phyloP scores from a whole-genome alignment of 148 eudicot genomes.

The Linanthus parryae region DNA sequence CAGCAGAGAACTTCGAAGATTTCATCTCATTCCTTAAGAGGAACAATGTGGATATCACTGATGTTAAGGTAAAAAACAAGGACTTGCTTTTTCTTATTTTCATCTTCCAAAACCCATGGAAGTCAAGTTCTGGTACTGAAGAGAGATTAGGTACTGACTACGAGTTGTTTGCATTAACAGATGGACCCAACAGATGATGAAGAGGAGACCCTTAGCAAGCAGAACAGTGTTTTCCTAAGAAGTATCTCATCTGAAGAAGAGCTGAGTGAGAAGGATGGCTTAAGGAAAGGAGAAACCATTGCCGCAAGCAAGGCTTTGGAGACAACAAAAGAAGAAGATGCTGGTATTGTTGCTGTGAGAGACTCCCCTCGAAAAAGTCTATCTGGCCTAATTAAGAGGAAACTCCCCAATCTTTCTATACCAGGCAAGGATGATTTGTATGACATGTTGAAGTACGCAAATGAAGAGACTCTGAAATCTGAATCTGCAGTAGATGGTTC shows the following conservation, averaged over 20 bases:
- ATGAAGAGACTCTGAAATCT: constrained; percentile 13
- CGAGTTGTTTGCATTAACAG: constrained; percentile 26
- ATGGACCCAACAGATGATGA: constrained; percentile 76
- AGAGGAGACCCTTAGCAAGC: constrained; percentile 35
- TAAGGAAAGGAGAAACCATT: constrained; percentile 22
- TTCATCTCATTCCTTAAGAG: constrained; percentile 65
- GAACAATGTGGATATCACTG: constrained; percentile 67
- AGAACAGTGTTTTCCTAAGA: constrained; percentile 44
- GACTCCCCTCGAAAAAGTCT: constrained; percentile 19
- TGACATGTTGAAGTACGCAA: constrained; percentile 30
- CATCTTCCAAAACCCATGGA: background rate
- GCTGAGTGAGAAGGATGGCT: constrained; percentile 23
- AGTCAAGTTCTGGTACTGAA: background rate
- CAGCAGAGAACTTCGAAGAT: constrained; percentile 84
- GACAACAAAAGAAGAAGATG: constrained; percentile 16
- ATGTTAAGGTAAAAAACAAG: constrained; percentile 60
- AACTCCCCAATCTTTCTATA: constrained; percentile 45
- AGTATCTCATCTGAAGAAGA: constrained; percentile 66
- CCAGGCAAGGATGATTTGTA: constrained; percentile 46
- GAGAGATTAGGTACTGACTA: constrained; percentile 7
- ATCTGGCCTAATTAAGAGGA: constrained; percentile 15
- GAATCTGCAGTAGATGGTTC: background rate
- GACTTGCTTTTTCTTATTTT: background rate
- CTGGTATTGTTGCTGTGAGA: constrained; percentile 5
- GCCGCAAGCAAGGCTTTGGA: constrained; percentile 9